A percentile compares a stretch with the other conserved stretches of the same genome.
Conservation (phyloP, 78 protist genomes). For the Anaeramoeba flamelloides region DNA sequence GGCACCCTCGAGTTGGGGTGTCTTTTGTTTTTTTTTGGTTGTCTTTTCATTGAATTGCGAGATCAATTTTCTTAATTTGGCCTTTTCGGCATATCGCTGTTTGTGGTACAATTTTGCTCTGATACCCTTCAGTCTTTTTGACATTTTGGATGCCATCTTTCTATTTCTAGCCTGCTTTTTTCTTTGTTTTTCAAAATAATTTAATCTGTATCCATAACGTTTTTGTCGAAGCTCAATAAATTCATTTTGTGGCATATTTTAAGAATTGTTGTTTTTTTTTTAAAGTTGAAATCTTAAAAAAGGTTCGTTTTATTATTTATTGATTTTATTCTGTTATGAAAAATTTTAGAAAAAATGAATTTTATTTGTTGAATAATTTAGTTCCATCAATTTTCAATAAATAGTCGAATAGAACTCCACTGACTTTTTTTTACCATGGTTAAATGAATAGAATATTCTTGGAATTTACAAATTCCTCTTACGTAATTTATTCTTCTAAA, state of each 20-base stretch:
- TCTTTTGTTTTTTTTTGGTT: constrained; percentile 51
- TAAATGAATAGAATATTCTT: no score
- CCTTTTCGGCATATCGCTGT: constrained; percentile 83
- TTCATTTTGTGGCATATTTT: constrained; percentile 85
- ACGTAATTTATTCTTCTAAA: no score
- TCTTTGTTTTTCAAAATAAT: constrained; percentile 72
- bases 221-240: constrained; percentile 77
- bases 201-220: constrained; percentile 79
- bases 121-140: constrained; percentile 70
- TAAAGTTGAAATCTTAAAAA: no score
- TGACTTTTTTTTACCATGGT: no score
- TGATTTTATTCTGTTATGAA: no score
- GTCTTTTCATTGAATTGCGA: constrained; percentile 37
- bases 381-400: no score
- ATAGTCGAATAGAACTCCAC: no score
- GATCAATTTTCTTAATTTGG: background rate
- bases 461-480: no score
- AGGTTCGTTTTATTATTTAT: no score
- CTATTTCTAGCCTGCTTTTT: constrained; percentile 75
- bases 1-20: constrained; percentile 69
- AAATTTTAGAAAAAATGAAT: no score
- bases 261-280: no score
- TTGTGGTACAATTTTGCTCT: constrained; percentile 76
- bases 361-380: no score
- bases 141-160: constrained; percentile 56